These are phyloP conservation scores for Trametes pubescens DNA, from an alignment of 1,284 basidiomycete species.

Conservation along the genomic window DNA sequence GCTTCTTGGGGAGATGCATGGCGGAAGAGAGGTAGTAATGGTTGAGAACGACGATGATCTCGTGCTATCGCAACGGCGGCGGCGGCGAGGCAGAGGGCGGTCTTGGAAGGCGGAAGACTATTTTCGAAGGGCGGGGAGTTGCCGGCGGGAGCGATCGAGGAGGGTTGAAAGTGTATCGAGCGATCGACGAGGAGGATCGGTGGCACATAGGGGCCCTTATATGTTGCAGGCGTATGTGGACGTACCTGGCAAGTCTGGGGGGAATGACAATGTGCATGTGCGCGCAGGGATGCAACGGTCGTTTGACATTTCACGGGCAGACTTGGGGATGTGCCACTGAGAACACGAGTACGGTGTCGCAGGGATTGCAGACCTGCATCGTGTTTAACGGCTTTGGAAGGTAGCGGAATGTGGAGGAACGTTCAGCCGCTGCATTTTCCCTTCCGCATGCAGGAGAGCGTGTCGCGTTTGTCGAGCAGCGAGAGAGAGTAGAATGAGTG, in stretches of 20 bases:
- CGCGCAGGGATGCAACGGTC: not conserved
- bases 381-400: not conserved
- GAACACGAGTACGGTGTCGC: not conserved
- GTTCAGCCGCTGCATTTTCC: no score
- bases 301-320: not conserved
- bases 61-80: not conserved
- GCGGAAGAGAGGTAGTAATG: not conserved
- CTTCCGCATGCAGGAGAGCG: no score
- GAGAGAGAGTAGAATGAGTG: no score
- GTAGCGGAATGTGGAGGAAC: no score
- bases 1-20: not conserved
- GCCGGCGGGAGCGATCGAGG: not conserved
- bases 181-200: constrained; percentile 4
- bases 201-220: not conserved
- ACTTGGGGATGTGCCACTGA: constrained; percentile 5
- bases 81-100: not conserved
- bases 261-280: not conserved
- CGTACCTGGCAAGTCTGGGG: not conserved
- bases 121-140: not conserved
- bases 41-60: not conserved
- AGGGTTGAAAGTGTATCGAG: not conserved
- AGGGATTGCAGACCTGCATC: not conserved
- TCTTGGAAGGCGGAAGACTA: not conserved
- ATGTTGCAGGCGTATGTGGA: not conserved
- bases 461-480: no score